Evolutionary conservation across 2,329 filamentous ascomycete species (phyloP).

Genomic region (Botrytis pseudocinerea): DNA sequence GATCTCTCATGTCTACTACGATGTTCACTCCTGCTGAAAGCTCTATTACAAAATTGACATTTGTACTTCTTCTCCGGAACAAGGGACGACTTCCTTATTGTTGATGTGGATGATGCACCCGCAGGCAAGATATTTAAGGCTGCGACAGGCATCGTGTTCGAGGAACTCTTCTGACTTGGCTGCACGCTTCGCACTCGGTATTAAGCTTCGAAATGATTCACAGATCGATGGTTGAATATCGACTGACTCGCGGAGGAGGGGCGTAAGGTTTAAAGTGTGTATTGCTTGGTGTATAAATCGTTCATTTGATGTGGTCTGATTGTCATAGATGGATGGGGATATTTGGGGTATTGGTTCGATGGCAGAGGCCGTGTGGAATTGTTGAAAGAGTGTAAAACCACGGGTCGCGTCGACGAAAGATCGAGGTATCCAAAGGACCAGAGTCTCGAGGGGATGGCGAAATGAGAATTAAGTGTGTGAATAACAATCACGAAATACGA

Average conservation of each 20-base stretch:
- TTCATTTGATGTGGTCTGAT: slow-evolving; percentile 53
- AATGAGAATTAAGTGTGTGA: slow-evolving; percentile 8
- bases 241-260: slow-evolving; percentile 42
- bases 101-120: slow-evolving; percentile 62
- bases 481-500: slow-evolving; percentile 4
- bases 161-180: slow-evolving; percentile 6
- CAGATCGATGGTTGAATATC: slow-evolving; percentile 43
- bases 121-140: slow-evolving; percentile 56
- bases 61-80: slow-evolving; percentile 98
- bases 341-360: slow-evolving; percentile 43
- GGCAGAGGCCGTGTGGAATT: slow-evolving; percentile 39
- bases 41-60: slow-evolving; percentile 97
- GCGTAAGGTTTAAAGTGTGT: slow-evolving; percentile 71
- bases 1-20: slow-evolving; percentile 95
- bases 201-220: slow-evolving; percentile 23
- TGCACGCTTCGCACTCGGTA: slow-evolving; percentile 11
- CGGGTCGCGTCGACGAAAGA: slow-evolving; percentile 20
- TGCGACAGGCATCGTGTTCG: slow-evolving; percentile 64
- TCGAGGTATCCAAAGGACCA: background rate
- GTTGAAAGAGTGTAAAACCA: slow-evolving; percentile 35
- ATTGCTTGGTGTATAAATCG: slow-evolving; percentile 50
- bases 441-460: background rate
- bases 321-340: slow-evolving; percentile 54
- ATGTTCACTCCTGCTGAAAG: slow-evolving; percentile 96
- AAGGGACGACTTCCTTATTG: slow-evolving; percentile 72